phyloP scores from a whole-genome alignment of 257 asterid genomes.

The Ajuga chamaepitys region DNA sequence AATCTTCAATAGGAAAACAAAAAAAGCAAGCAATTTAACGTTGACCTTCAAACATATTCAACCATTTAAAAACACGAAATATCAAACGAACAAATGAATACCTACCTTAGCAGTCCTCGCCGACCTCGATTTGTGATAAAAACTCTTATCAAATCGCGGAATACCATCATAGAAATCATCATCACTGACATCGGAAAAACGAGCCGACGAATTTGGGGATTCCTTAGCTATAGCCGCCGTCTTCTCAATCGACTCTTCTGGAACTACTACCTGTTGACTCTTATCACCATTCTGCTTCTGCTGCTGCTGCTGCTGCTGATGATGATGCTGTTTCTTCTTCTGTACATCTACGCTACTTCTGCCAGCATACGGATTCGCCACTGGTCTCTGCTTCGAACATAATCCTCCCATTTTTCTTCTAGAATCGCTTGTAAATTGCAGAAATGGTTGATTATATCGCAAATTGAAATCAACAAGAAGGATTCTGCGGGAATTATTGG shows the following conservation, averaged over 20 bases:
- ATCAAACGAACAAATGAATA: not conserved
- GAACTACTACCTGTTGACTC: conserved; percentile 4
- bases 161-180: conserved; percentile 79
- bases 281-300: conserved; percentile 8
- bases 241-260: conserved; percentile 13
- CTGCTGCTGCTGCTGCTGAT: conserved; percentile 16
- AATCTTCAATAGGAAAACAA: not conserved
- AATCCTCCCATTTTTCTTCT: conserved; percentile 33
- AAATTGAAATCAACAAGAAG: no score
- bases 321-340: no score
- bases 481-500: no score
- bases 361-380: conserved; percentile 34
- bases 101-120: conserved; percentile 42
- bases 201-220: conserved; percentile 23
- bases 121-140: conserved; percentile 47
- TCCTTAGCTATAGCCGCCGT: conserved; percentile 7
- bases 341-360: conserved; percentile 13
- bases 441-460: no score
- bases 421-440: no score
- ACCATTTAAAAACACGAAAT: not conserved
- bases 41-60: not conserved
- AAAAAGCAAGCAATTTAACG: not conserved
- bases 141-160: conserved; percentile 50
- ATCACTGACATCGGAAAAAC: conserved; percentile 27
- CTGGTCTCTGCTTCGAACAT: conserved; percentile 23